Conservation (phyloP, 345 rosid species). For the Pugionium dolabratum region DNA sequence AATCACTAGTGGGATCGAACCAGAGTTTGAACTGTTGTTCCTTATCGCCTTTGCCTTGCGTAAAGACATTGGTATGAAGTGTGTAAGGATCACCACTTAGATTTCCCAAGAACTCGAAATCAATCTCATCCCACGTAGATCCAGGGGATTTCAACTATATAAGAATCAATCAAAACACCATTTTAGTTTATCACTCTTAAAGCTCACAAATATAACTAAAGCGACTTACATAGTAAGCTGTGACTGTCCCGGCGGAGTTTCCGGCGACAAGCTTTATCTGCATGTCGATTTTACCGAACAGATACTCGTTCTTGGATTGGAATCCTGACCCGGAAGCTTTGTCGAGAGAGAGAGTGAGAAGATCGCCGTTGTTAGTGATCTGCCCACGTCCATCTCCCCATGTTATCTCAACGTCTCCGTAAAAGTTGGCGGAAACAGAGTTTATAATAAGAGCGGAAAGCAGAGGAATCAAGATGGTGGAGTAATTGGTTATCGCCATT, state of each 20-base stretch:
- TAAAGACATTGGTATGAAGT: constrained; percentile 4
- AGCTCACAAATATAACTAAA: not conserved
- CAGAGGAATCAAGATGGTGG: constrained; percentile 2
- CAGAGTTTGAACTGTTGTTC: constrained; percentile 69
- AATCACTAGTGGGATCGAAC: constrained; percentile 68
- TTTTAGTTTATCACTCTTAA: not conserved
- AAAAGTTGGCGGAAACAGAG: constrained; percentile 35
- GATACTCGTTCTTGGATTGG: no score
- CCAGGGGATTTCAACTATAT: constrained; percentile 57
- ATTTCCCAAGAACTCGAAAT: constrained; percentile 69
- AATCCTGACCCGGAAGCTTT: constrained; percentile 53
- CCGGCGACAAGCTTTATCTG: no score
- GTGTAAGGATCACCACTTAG: not conserved
- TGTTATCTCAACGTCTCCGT: not conserved
- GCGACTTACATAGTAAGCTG: constrained; percentile 53
- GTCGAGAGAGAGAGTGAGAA: constrained; percentile 52
- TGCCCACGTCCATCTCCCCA: constrained; percentile 15
- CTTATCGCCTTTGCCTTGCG: constrained; percentile 61
- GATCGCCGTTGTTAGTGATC: constrained; percentile 47
- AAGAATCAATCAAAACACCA: not conserved
- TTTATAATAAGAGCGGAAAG: constrained; percentile 10
- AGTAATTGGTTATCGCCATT: not conserved
- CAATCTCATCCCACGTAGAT: constrained; percentile 66
- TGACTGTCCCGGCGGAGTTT: not conserved
- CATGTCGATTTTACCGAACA: no score